Evolutionary conservation across 805 yeast species (phyloP), one percentile per base, ranked within the genome.

Genomic region (Kuraishia borneana): DNA sequence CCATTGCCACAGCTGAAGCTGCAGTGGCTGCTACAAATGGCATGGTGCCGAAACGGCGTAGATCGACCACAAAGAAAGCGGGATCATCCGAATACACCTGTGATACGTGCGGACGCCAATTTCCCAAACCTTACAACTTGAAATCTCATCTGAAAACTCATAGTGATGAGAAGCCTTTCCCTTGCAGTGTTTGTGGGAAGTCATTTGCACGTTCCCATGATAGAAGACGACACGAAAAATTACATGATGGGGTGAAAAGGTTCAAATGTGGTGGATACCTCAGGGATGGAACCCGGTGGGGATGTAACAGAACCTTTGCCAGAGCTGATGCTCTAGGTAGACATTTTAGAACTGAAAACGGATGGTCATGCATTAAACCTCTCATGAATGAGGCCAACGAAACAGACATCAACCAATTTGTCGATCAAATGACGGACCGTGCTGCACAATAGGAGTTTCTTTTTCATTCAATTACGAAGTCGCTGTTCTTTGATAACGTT

Each of bases 61-160:
- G 31, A 21, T n/a, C 10, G 9, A 21, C 16, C 28, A 9, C 28
- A 8, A 18, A 23, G 20, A n/a, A n/a, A 33, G 32, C 16, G 21
- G 30, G 20, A 29, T 26, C 18, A 33, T 22, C 27, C 26, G 22
- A 22, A 17, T 32, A 32, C 25, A 14, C 80, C 2, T 89, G 97
- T 54, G 76, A 77, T 39, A 56, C 83, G 28, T 89, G 98, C 56
- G 87, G 77, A 26, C 87, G 84, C 55, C 63, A 78, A 32, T 89
- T 89, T 53, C 88, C 96, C 2, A 61, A 97, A 36, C 95, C 96
- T 0, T 92, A 92, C 54, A 92, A 92, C 51, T 62, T 89, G 43
- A 84, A 89, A 44, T 83, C 95, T 0, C 98, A 89, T 56, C 61
- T 83, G 48, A 64, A 96, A 39, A 89, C 97, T 0, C 98, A 83